Conservation (phyloP, 345 rosid genomes). For the Citrus cavaleriei region DNA sequence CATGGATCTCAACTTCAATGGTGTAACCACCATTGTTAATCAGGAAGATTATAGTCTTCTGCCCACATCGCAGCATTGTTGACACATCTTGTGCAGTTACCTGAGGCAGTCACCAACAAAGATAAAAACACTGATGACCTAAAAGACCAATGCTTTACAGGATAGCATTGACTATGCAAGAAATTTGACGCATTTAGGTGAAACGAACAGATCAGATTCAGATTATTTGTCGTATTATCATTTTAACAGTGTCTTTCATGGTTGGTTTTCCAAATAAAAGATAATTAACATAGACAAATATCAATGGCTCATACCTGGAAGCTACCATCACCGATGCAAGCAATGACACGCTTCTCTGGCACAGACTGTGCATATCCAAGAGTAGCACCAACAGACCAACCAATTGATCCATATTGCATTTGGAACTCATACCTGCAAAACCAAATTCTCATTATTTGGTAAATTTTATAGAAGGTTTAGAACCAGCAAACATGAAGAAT, state of each 20-base stretch:
- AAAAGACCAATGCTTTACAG: neutral
- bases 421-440: conserved; percentile 70
- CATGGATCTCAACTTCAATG: conserved; percentile 82
- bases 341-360: conserved; percentile 67
- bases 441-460: neutral
- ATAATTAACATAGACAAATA: neutral
- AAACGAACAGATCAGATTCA: neutral
- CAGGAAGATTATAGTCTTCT: conserved; percentile 66
- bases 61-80: conserved; percentile 65
- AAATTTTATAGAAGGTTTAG: neutral
- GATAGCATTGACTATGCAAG: neutral
- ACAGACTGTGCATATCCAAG: conserved; percentile 83
- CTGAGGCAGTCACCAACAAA: conserved; percentile 24
- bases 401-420: conserved; percentile 89
- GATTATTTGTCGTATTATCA: neutral
- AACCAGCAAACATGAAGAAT: neutral
- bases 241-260: neutral
- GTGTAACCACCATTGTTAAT: conserved; percentile 86
- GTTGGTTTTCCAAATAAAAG: neutral
- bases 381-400: conserved; percentile 86
- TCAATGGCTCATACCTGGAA: conserved; percentile 50
- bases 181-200: neutral
- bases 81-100: conserved; percentile 79
- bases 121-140: neutral
- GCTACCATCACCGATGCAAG: conserved; percentile 87